Conservation (phyloP, 1,139 yeast genomes). For the Taiozyma sp. region DNA sequence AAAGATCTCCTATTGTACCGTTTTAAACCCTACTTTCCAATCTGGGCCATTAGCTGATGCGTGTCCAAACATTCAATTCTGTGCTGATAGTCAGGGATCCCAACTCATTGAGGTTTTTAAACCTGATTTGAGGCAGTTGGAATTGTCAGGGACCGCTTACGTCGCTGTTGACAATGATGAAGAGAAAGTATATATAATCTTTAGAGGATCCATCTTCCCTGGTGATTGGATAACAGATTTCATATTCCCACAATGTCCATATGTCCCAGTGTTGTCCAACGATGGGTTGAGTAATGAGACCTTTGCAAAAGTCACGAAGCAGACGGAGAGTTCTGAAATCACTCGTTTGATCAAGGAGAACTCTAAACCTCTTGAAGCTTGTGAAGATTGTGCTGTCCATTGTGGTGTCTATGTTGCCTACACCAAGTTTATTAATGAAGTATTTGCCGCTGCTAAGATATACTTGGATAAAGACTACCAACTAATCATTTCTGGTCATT, state of each 20-base stretch:
- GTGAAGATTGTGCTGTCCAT: conserved; percentile 47
- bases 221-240: conserved; percentile 56
- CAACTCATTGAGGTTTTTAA: conserved; percentile 2
- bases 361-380: conserved; percentile 3
- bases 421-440: conserved; percentile 31
- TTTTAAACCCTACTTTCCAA: background rate
- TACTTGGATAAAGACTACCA: conserved; percentile 35
- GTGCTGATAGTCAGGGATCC: background rate
- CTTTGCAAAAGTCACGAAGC: conserved; percentile 1
- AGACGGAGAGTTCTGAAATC: background rate
- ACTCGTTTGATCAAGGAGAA: background rate
- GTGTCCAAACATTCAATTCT: conserved; percentile 11
- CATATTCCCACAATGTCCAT: conserved; percentile 23
- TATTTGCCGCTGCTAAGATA: conserved; percentile 31
- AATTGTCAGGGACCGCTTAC: conserved; percentile 34
- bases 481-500: conserved; percentile 61
- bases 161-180: conserved; percentile 37
- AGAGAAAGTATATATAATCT: conserved; percentile 36
- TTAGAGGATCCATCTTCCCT: conserved; percentile 55
- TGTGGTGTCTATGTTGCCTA: conserved; percentile 45
- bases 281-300: conserved; percentile 2
- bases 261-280: conserved; percentile 9
- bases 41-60: conserved; percentile 3
- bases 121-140: conserved; percentile 22
- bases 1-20: conserved; percentile 8